These are phyloP conservation scores for Buxus sempervirens DNA, from an alignment of 164 flowering plant genomes.

Conservation along the genomic window DNA sequence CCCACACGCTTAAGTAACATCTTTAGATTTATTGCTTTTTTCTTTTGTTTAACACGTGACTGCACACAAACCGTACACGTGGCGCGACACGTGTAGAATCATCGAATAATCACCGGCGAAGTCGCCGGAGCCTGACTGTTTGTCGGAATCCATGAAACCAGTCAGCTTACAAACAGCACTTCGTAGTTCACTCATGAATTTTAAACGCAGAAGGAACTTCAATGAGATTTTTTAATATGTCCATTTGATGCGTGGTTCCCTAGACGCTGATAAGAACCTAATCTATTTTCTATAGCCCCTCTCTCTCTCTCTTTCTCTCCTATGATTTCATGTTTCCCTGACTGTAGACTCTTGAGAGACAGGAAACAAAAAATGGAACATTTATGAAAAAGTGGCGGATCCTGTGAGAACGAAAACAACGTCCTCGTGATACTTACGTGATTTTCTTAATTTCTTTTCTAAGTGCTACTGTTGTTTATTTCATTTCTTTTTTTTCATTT, in stretches of 20 bases:
- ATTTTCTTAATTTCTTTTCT: not conserved
- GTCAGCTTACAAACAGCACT: not conserved
- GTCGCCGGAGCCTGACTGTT: constrained; percentile 14
- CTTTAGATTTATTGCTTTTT: too few relatives aligned
- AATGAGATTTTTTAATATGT: too few relatives aligned
- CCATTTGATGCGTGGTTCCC: not conserved
- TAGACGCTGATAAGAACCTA: not conserved
- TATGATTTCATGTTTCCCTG: too few relatives aligned
- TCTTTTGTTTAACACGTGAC: not conserved
- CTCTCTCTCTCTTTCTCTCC: too few relatives aligned
- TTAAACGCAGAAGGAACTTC: not conserved
- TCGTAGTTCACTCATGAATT: not conserved
- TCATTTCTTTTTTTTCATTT: not conserved
- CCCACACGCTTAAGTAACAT: too few relatives aligned
- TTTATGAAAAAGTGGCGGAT: constrained; percentile 9
- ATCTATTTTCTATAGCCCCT: too few relatives aligned
- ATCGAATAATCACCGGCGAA: constrained; percentile 13
- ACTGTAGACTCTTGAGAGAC: too few relatives aligned
- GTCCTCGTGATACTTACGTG: not conserved
- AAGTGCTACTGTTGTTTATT: not conserved
- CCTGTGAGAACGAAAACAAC: constrained; percentile 4
- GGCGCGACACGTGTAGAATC: constrained; percentile 20
- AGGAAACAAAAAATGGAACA: not conserved
- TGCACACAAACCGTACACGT: constrained; percentile 5
- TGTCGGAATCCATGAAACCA: constrained; percentile 26